Conservation (phyloP, 176 grass and related monocot species). For the Oryza australiensis region DNA sequence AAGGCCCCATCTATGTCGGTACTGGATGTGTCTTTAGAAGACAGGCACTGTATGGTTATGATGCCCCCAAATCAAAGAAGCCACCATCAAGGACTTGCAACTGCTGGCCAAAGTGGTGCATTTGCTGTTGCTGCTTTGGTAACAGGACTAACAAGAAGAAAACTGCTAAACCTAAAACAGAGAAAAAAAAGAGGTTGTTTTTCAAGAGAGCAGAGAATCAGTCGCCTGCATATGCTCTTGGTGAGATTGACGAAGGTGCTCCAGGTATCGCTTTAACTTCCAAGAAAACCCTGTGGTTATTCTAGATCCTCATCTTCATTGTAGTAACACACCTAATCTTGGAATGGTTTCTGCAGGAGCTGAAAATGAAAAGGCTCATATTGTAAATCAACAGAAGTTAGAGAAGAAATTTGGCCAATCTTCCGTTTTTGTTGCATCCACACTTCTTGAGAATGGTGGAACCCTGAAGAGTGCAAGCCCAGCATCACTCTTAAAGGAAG, state of each 20-base stretch:
- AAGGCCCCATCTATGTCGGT: constrained; percentile 96
- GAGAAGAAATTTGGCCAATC: constrained; percentile 82
- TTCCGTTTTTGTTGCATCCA: constrained; percentile 75
- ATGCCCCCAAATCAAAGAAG: constrained; percentile 89
- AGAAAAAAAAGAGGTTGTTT: constrained; percentile 70
- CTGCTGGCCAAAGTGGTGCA: constrained; percentile 90
- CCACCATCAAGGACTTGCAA: constrained; percentile 82
- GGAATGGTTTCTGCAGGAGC: constrained; percentile 30
- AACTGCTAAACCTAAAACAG: constrained; percentile 53
- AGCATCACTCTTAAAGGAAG: constrained; percentile 71
- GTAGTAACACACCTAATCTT: neutral
- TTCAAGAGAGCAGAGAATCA: constrained; percentile 61
- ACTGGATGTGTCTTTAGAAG: constrained; percentile 89
- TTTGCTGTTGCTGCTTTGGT: constrained; percentile 48
- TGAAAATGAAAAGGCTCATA: constrained; percentile 46
- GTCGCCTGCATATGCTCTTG: constrained; percentile 66
- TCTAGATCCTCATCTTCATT: neutral
- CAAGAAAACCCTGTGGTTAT: neutral
- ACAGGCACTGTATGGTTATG: constrained; percentile 77
- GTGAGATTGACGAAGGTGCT: constrained; percentile 56
- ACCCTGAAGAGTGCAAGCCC: constrained; percentile 56
- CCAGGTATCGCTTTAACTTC: constrained; percentile 47
- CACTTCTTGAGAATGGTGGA: constrained; percentile 71
- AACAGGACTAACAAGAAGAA: constrained; percentile 67
- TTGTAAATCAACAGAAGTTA: constrained; percentile 57